Base-by-base conservation (phyloP, 371 early-diverging fungal genomes). In the Lichtheimia hyalospora region DNA sequence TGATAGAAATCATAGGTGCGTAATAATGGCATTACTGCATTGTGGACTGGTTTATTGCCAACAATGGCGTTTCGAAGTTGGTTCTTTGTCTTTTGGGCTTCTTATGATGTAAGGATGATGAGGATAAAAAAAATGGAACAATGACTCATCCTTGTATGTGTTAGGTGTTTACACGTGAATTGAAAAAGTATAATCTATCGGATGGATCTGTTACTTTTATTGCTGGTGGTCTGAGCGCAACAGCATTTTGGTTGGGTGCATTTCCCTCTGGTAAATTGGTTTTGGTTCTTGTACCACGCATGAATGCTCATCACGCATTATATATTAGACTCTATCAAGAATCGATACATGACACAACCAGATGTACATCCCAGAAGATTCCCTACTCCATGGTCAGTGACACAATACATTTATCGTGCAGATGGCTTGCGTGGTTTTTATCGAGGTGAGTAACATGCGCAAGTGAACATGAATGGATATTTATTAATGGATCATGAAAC, bases 41-140 rank as follows among this genome's bases (percentile, higher is more conserved):
- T 95, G 3, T 96, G 91, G 89, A 86, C 87, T 60, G 96, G 95
- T 1, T 74, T 96, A n/a, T 58, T 73, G 0, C 89, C 92, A 3
- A 92, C 93, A 0, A 79, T 95, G 69, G 66, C 90, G 55, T 93
- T 95, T 63, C 77, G 96, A 55, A 88, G 89, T 56, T 93, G 89
- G 82, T 95, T 96, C 69, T 95, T 91, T 73, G 83, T 91, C 24
- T 86, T 95, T 60, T 95, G 97, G 97, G 83, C 89, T 42, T 87
- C 88, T 0, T 95, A 94, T 61, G 90, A 92, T 71, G 87, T 86
- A 64, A 70, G 39, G 51, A 25, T n/a, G 15, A 12, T 20, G 46
- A 44, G n/a, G 15, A 44, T 44, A 5, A 10, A 44, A 3, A 15
- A 5, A 3, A 43, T 18, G n/a, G n/a, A 18, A 44, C 13, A 12